Percentiles rank a stretch among this genome's conserved stretches.
phyloP scores from a whole-genome alignment of 768 basidiomycete species.

The Pulveroboletus sp. region DNA sequence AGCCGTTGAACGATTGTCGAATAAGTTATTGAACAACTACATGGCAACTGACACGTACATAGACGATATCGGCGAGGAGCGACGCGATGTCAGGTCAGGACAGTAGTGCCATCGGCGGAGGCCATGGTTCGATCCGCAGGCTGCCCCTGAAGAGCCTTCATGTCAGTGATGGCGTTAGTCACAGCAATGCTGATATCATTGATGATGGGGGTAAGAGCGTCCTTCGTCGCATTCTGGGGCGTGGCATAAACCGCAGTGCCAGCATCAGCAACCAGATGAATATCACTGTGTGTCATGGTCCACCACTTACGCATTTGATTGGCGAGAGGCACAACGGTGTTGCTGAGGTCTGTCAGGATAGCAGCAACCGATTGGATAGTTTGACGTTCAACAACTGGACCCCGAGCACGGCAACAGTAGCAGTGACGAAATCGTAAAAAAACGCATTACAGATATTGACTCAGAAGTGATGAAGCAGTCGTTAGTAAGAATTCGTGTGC shows the following conservation, averaged over 20 bases:
- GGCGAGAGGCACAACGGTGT: constrained; percentile 5
- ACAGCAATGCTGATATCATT: constrained; percentile 5
- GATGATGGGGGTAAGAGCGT: constrained; percentile 3
- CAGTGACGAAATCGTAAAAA: constrained; percentile 8
- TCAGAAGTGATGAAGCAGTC: neutral
- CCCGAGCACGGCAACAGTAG: constrained; percentile 8
- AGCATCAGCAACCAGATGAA: neutral
- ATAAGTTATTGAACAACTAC: neutral
- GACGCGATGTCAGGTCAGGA: constrained; percentile 2
- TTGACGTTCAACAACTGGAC: constrained; percentile 8
- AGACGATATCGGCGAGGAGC: constrained; percentile 1
- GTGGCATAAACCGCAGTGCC: constrained; percentile 11
- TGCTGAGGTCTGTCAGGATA: constrained; percentile 2
- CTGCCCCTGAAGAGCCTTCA: constrained; percentile 8
- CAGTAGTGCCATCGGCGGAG: constrained; percentile 2
- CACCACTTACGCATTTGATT: constrained; percentile 9
- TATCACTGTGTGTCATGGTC: neutral
- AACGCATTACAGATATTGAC: constrained; percentile 8
- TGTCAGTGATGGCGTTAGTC: neutral
- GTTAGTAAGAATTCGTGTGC: constrained; percentile 8
- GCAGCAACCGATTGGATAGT: constrained; percentile 2
- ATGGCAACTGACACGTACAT: constrained; percentile 1
- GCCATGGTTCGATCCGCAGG: neutral
- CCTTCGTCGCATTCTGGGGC: constrained; percentile 11
- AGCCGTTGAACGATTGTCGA: constrained; percentile 4